Evolutionary conservation across 169 alveolate species (phyloP).

Genomic region (Eimeria maxima): DNA sequence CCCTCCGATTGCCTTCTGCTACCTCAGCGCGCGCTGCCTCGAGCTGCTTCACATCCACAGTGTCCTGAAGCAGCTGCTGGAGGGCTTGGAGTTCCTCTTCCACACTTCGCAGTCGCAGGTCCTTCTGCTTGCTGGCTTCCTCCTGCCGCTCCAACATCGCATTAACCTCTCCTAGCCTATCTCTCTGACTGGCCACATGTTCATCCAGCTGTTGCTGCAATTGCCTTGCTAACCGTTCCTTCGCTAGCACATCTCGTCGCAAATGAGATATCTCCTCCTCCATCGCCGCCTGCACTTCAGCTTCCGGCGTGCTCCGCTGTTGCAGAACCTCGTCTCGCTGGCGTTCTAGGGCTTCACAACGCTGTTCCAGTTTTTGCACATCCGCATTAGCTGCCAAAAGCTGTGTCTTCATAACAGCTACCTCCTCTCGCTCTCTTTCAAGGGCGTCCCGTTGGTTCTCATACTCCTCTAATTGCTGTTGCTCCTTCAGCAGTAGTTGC

Average conservation of each 20-base stretch:
- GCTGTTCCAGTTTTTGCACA: constrained; percentile 24
- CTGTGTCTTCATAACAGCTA: constrained; percentile 1
- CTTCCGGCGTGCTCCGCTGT: constrained; percentile 63
- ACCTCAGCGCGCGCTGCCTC: constrained; percentile 73
- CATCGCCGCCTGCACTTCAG: constrained; percentile 47
- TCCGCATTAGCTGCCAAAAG: not conserved
- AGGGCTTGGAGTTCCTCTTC: constrained; percentile 71
- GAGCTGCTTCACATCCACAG: constrained; percentile 69
- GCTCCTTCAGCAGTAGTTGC: constrained; percentile 45
- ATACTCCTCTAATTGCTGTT: constrained; percentile 50
- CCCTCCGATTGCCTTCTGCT: constrained; percentile 64
- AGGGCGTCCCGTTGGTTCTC: constrained; percentile 36
- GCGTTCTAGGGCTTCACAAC: constrained; percentile 10
- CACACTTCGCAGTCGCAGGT: constrained; percentile 67
- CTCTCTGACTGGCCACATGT: constrained; percentile 54
- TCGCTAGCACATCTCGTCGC: constrained; percentile 29
- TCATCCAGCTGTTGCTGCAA: constrained; percentile 73
- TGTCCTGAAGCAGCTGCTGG: constrained; percentile 75
- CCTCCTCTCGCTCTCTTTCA: constrained; percentile 32
- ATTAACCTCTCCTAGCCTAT: constrained; percentile 73
- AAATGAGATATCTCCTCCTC: constrained; percentile 41
- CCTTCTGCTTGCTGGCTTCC: constrained; percentile 75
- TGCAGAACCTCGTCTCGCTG: constrained; percentile 24
- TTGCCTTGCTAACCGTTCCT: constrained; percentile 29
- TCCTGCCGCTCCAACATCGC: constrained; percentile 70